Percentiles rank a stretch among this genome's conserved stretches.
phyloP scores from a whole-genome alignment of 345 rosid genomes.

The Euclidium syriacum region DNA sequence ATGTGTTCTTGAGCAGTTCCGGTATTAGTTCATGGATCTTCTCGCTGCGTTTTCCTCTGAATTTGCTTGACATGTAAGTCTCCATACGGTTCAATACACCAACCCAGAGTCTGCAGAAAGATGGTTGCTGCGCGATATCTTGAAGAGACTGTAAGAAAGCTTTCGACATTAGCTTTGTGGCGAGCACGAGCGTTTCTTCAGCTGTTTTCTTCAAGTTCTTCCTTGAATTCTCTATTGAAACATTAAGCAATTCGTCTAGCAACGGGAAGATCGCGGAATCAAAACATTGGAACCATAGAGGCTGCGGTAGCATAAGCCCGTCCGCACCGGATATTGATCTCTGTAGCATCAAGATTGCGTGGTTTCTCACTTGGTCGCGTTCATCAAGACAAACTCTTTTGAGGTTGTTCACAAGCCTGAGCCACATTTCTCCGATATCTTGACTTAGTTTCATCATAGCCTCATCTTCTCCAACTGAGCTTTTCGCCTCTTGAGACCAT shows the following conservation, averaged over 20 bases:
- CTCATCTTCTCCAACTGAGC: conserved; percentile 40
- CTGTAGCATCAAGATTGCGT: conserved; percentile 50
- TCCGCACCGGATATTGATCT: conserved; percentile 46
- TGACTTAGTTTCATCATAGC: conserved; percentile 41
- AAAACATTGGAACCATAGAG: conserved; percentile 65
- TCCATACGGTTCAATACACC: conserved; percentile 61
- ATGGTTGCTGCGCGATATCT: conserved; percentile 51
- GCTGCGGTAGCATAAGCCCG: conserved; percentile 41
- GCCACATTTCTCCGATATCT: conserved; percentile 77
- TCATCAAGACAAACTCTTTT: conserved; percentile 53
- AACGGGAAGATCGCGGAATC: conserved; percentile 51
- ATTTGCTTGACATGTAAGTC: conserved; percentile 48
- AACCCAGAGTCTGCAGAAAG: conserved; percentile 65
- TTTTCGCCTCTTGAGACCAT: conserved; percentile 61
- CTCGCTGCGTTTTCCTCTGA: conserved; percentile 55
- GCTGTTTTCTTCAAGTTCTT: conserved; percentile 44
- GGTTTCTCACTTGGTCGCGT: conserved; percentile 71
- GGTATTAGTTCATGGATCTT: conserved; percentile 54
- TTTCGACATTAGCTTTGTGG: conserved; percentile 56
- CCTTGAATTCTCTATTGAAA: conserved; percentile 36
- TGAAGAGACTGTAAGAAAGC: conserved; percentile 53
- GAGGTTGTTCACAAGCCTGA: conserved; percentile 56
- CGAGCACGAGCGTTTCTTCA: conserved; percentile 57
- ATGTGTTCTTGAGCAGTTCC: conserved; percentile 63
- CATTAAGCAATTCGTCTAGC: conserved; percentile 48